phyloP scores from a whole-genome alignment of 1,284 basidiomycete species.

The Microbotryum scabiosae region DNA sequence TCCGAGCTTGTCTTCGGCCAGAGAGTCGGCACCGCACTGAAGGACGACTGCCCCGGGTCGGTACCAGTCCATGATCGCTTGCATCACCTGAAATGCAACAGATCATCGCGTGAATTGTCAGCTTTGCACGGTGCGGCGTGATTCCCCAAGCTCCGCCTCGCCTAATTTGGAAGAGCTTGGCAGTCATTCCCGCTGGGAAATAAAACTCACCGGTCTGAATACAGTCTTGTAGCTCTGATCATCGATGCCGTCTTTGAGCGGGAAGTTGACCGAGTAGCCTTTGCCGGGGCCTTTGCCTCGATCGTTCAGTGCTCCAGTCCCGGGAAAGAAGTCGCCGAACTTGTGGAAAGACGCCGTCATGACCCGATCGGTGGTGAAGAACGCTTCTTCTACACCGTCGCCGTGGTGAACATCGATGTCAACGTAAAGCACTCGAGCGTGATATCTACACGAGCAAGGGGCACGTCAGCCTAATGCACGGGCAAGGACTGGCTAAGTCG shows the following conservation, averaged over 20 bases:
- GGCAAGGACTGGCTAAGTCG: background rate
- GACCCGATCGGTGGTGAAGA: slow-evolving; percentile 93
- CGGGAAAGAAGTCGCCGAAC: slow-evolving; percentile 95
- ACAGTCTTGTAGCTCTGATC: slow-evolving; percentile 66
- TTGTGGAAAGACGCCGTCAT: slow-evolving; percentile 92
- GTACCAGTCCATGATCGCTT: slow-evolving; percentile 81
- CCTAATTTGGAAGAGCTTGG: no score
- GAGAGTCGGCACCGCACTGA: slow-evolving; percentile 92
- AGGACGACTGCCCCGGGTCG: slow-evolving; percentile 81
- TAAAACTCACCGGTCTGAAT: slow-evolving; percentile 63
- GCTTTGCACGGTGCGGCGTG: background rate
- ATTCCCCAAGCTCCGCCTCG: no score
- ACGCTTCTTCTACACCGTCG: slow-evolving; percentile 97
- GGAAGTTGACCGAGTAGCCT: slow-evolving; percentile 88
- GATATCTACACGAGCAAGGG: slow-evolving; percentile 40
- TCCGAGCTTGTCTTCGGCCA: slow-evolving; percentile 91
- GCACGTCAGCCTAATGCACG: background rate
- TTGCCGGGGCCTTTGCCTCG: slow-evolving; percentile 76
- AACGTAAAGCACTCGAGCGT: slow-evolving; percentile 86
- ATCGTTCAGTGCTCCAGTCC: slow-evolving; percentile 54
- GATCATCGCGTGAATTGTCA: background rate
- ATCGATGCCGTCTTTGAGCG: slow-evolving; percentile 85
- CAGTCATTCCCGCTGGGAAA: background rate
- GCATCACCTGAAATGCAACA: slow-evolving; percentile 54
- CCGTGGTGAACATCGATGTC: slow-evolving; percentile 98